Base-by-base conservation (phyloP, 1,139 yeast species). In the Pichia sp. region DNA sequence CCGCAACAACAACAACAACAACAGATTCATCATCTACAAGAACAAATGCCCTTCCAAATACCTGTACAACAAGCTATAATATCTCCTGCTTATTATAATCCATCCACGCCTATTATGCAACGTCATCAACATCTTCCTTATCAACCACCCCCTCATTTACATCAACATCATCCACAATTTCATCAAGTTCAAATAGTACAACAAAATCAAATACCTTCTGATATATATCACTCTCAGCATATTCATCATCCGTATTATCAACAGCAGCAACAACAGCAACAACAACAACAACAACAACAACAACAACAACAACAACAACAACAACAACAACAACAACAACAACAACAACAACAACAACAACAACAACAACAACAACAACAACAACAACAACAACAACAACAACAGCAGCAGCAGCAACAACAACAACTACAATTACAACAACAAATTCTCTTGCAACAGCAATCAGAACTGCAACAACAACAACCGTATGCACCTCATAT, bases 311-410 rank as follows among this genome's bases (percentile, higher is more conserved):
- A 44, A 19, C 47, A 45, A 5, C 38, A 46, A 19, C 31, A 34
- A 7, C 46, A 44, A 10, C 41, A 44, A 4, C 46, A 44, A 5
- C 46, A 33, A 3, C 41, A 44, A 10, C 39, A 33, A 7, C 10
- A 11, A 14, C 41, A 44, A 19, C 47, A 45, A 8, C 38, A 39
- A 14, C 52, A 46, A 42, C 47, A 48, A 9, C 46, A 44, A n/a
- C 41, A 44, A 4, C 46, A 44, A 5, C 46, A 33, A 7, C 41
- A 44, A 5, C 39, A 33, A 14, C 10, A 11, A 14, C 41, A 44
- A 14, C 47, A 45, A 7, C 38, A 46, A 13, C 46, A 38, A n/a
- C 48, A 29, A 27, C 49, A 18, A 18, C 42, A 16, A 13, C 25
- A 38, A 34, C 28, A 31, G 3, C 48, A 45, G 30, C 34, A 22